Percentiles rank a stretch among this genome's conserved stretches.
These are phyloP conservation scores for Dioscorea dumetorum DNA, from an alignment of 106 monocot genomes.

Conservation along the genomic window DNA sequence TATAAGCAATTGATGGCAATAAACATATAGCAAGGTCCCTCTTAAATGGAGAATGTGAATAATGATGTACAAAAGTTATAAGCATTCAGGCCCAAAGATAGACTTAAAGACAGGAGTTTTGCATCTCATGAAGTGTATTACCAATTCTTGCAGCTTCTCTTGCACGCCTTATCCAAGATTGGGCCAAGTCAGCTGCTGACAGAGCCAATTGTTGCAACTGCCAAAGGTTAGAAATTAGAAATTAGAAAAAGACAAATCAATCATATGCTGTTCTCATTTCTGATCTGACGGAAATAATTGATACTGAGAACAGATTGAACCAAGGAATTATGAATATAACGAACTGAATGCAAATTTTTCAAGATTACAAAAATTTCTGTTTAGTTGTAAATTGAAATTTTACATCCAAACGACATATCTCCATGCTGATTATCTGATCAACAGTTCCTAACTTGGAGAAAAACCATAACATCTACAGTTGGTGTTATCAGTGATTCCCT, in stretches of 20 bases:
- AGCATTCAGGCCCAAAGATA: neutral
- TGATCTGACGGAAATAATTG: neutral
- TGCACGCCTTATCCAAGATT: conserved; percentile 41
- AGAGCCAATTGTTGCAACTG: conserved; percentile 48
- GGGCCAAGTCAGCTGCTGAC: conserved; percentile 58
- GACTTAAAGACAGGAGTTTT: neutral
- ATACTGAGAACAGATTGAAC: no score
- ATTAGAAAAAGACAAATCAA: no score
- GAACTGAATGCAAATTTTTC: neutral
- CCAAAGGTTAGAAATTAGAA: conserved; percentile 2
- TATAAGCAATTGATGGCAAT: no score
- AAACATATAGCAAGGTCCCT: no score
- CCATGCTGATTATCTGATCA: no score
- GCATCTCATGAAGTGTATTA: conserved; percentile 11
- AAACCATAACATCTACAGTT: no score
- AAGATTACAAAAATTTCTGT: neutral
- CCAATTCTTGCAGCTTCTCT: conserved; percentile 50
- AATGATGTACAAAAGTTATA: neutral
- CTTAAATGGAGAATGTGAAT: neutral
- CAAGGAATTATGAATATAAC: neutral
- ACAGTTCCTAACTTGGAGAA: no score
- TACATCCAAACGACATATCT: no score
- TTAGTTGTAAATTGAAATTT: neutral
- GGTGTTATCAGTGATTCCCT: no score
- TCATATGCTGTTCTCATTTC: neutral